Percentiles rank a stretch among this genome's conserved stretches.
phyloP scores from a whole-genome alignment of 73 alveolate genomes.

The Tetrahymena thermophila region DNA sequence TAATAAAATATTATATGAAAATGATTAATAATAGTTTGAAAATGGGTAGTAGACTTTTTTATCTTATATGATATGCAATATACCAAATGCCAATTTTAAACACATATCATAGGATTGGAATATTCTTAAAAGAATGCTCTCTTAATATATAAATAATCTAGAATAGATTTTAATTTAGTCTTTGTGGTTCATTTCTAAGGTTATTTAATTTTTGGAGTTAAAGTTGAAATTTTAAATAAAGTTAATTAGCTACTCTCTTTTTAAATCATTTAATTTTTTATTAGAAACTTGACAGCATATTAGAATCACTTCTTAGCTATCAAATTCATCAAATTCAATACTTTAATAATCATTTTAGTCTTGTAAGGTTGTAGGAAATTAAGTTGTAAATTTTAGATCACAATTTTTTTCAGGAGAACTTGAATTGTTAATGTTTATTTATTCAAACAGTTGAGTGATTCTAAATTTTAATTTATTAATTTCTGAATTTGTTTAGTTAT shows the following conservation, averaged over 20 bases:
- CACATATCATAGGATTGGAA: background rate
- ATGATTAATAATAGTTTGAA: background rate
- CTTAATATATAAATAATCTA: too few relatives aligned
- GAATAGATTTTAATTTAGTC: too few relatives aligned
- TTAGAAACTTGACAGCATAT: background rate
- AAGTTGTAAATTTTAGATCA: background rate
- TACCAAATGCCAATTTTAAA: background rate
- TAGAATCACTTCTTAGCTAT: background rate
- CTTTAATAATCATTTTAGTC: too few relatives aligned
- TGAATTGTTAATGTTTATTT: too few relatives aligned
- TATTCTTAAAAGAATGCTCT: too few relatives aligned
- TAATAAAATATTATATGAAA: too few relatives aligned
- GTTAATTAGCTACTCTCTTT: background rate
- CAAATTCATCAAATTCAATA: background rate
- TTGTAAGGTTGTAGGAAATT: background rate
- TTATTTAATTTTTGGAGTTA: background rate
- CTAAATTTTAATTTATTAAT: too few relatives aligned
- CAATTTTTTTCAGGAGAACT: background rate
- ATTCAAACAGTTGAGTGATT: background rate
- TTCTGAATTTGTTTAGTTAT: background rate
- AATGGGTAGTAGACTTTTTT: too few relatives aligned
- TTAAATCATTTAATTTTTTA: too few relatives aligned
- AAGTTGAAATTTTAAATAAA: background rate
- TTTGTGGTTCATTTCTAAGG: background rate
- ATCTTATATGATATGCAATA: too few relatives aligned